Evolutionary conservation across 768 basidiomycete species (phyloP).

Genomic region (Lactarius indigo): DNA sequence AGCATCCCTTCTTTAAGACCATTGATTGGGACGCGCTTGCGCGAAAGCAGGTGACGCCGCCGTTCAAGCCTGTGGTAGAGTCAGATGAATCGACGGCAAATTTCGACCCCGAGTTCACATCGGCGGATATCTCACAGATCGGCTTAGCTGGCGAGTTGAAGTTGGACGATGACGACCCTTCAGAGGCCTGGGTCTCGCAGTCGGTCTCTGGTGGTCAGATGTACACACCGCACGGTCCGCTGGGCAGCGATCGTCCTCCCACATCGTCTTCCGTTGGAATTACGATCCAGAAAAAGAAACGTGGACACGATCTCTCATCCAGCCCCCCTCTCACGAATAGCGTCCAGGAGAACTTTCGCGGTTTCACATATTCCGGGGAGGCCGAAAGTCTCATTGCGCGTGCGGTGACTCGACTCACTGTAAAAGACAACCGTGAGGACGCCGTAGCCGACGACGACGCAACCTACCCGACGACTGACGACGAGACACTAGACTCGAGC

Average conservation of each 20-base stretch:
- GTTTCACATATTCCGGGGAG: constrained; percentile 82
- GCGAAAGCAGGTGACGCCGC: constrained; percentile 87
- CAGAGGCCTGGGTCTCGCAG: constrained; percentile 57
- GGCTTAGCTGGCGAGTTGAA: constrained; percentile 46
- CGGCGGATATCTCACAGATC: constrained; percentile 78
- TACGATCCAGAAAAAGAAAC: constrained; percentile 18
- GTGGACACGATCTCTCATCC: constrained; percentile 41
- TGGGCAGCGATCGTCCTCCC: constrained; percentile 44
- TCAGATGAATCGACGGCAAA: constrained; percentile 98
- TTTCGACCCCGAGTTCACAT: constrained; percentile 98
- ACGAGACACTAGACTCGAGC: constrained; percentile 68
- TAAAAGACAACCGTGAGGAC: constrained; percentile 31
- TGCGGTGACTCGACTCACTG: constrained; percentile 40
- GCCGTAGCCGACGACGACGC: constrained; percentile 37
- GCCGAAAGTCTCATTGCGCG: constrained; percentile 53
- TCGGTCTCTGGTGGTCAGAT: constrained; percentile 33
- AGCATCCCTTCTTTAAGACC: constrained; percentile 86
- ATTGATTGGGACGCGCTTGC: constrained; percentile 92
- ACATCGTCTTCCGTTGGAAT: constrained; percentile 19
- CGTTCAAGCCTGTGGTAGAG: constrained; percentile 97
- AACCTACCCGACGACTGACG: constrained; percentile 56
- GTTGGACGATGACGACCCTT: constrained; percentile 55
- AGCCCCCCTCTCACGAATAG: constrained; percentile 72
- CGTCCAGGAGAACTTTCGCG: constrained; percentile 95
- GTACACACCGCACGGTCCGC: constrained; percentile 74